A percentile compares a stretch with the other conserved stretches of the same genome.
These are phyloP conservation scores for Arthrobotrys pseudoclavata DNA, from an alignment of 2,329 filamentous ascomycete genomes.

Conservation along the genomic window DNA sequence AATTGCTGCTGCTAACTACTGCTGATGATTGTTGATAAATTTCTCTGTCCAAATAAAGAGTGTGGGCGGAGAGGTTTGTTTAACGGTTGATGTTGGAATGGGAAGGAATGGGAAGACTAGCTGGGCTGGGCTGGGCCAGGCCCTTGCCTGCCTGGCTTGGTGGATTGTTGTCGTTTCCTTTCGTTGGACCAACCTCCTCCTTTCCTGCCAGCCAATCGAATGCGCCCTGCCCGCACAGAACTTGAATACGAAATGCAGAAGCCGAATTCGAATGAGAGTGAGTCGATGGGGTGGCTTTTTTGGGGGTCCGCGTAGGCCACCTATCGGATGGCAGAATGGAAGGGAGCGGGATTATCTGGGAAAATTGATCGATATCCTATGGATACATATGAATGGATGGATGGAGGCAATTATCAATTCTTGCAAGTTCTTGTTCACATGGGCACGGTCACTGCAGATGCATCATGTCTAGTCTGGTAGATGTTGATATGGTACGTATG, in stretches of 20 bases:
- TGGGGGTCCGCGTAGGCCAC: slow-evolving; percentile 14
- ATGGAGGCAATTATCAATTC: slow-evolving; percentile 11
- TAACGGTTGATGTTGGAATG: slow-evolving; percentile 12
- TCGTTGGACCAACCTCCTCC: slow-evolving; percentile 59
- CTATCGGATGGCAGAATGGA: slow-evolving; percentile 17
- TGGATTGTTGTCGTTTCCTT: slow-evolving; percentile 52
- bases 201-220: slow-evolving; percentile 56
- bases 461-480: background rate
- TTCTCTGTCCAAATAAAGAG: slow-evolving; percentile 23
- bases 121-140: slow-evolving; percentile 1
- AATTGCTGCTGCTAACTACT: slow-evolving; percentile 15
- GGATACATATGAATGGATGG: background rate
- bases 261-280: slow-evolving; percentile 10
- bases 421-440: slow-evolving; percentile 1
- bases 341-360: slow-evolving; percentile 16
- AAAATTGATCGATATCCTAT: slow-evolving; percentile 1
- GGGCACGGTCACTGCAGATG: background rate
- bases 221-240: slow-evolving; percentile 17
- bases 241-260: slow-evolving; percentile 30
- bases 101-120: slow-evolving; percentile 26
- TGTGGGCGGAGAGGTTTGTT: slow-evolving; percentile 3
- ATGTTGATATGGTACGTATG: background rate
- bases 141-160: slow-evolving; percentile 15
- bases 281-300: slow-evolving; percentile 25
- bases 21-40: background rate